Evolutionary conservation across 306 rosid species (phyloP), one percentile per base, ranked within the genome.

Genomic region (Prunus mira): DNA sequence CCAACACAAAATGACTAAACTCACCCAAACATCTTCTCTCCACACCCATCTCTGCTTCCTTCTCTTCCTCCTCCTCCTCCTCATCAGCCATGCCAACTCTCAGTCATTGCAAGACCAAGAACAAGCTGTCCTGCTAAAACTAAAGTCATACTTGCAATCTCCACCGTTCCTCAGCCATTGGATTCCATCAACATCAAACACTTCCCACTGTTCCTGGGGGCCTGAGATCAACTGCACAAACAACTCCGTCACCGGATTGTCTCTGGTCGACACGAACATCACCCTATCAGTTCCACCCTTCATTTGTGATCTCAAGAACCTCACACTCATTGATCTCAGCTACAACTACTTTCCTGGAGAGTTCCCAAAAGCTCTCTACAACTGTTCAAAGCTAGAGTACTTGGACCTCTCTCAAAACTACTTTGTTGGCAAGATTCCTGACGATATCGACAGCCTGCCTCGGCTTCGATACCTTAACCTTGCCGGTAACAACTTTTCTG

Each of bases 301-400:
- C 86, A 51, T 93, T 25, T 93, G 91, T 80, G 88, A 88, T 58
- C 91, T 93, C 70, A 79, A 45, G 50, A 91, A 88, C 25, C 95
- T 93, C 73, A 79, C 85, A 49, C 50, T 20, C 30, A 75, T 93
- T 71, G 68, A 86, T 66, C 83, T 87, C 78, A 67, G 38, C 14
- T 0, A 3, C 9, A 89, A 91, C 72, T 74, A 0, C n/a, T 75
- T 93, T 24, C 46, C 90, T 2, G 86, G 87, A 7, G 83, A 55
- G 64, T 93, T 93, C 71, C 96, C 96, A 6, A 86, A 28, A 24
- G 58, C 74, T 69, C 78, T 93, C 32, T 84, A 80, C 72, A 78
- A 74, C 22, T 93, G 98, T 60, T 79, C 91, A n/a, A 88, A 88
- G 30, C 82, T 93, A 5, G 79, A 78, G 66, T 65, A 67, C 52